Percentiles rank a stretch among this genome's conserved stretches.
Evolutionary conservation across 164 flowering plant genomes (phyloP).

Genomic region (Warburgia ugandensis): DNA sequence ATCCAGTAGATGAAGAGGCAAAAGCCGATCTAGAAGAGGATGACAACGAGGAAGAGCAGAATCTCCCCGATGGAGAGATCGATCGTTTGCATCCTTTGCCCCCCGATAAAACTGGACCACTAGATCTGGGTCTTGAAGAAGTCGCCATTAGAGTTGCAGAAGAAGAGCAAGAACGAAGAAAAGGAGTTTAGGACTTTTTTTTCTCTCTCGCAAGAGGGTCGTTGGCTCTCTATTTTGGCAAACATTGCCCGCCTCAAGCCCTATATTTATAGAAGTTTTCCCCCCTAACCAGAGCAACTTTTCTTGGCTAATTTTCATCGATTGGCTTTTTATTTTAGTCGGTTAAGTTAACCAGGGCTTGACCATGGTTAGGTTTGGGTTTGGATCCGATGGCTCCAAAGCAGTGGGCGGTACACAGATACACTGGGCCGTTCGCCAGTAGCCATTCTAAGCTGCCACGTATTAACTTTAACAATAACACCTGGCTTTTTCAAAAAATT

Average conservation of each 20-base stretch:
- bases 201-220: conserved; percentile 12
- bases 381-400: conserved; percentile 11
- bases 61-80: conserved; percentile 22
- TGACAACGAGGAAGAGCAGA: conserved; percentile 13
- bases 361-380: conserved; percentile 12
- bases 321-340: background rate
- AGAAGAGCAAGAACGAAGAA: conserved; percentile 8
- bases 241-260: conserved; percentile 17
- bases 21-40: conserved; percentile 14
- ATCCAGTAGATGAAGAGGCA: conserved; percentile 28
- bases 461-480: too few species aligned
- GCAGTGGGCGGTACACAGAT: too few species aligned
- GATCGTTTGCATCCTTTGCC: conserved; percentile 9
- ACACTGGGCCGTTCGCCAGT: background rate
- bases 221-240: conserved; percentile 28
- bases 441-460: background rate
- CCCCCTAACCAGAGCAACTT: conserved; percentile 2
- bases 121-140: conserved; percentile 25
- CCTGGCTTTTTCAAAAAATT: too few species aligned
- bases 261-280: conserved; percentile 15
- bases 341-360: conserved; percentile 13
- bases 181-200: background rate
- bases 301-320: too few species aligned
- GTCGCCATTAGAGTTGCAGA: conserved; percentile 25
- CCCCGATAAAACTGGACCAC: conserved; percentile 18